Evolutionary conservation across 164 flowering plant genomes (phyloP).

Genomic region (Stephania cephalantha): DNA sequence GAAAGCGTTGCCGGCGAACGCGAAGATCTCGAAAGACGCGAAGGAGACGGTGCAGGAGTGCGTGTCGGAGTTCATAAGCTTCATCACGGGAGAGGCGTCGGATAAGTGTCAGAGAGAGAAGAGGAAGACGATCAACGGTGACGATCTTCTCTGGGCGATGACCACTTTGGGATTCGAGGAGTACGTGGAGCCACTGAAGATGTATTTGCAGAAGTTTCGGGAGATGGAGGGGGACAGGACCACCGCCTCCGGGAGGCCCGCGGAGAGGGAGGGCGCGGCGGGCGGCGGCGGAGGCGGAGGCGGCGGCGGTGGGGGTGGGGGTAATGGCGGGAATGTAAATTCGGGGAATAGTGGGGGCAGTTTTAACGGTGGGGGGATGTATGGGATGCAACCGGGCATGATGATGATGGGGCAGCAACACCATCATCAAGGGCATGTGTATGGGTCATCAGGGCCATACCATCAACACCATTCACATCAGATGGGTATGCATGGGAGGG

Average conservation of each 20-base stretch:
- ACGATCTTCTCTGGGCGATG: slow-evolving; percentile 63
- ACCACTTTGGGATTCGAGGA: slow-evolving; percentile 59
- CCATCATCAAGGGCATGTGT: slow-evolving; percentile 29
- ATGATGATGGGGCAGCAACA: slow-evolving; percentile 28
- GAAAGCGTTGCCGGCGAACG: slow-evolving; percentile 52
- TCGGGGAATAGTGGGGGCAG: slow-evolving; percentile 12
- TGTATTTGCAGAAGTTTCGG: slow-evolving; percentile 41
- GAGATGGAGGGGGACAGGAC: slow-evolving; percentile 50
- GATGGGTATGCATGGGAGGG: slow-evolving; percentile 16
- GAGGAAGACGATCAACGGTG: slow-evolving; percentile 60
- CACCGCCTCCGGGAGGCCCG: slow-evolving; percentile 20
- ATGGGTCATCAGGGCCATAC: slow-evolving; percentile 26
- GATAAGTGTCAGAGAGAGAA: slow-evolving; percentile 64
- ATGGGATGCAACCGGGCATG: slow-evolving; percentile 17
- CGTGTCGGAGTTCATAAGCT: slow-evolving; percentile 64
- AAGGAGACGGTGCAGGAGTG: slow-evolving; percentile 66
- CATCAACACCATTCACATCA: slow-evolving; percentile 13
- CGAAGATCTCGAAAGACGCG: slow-evolving; percentile 59
- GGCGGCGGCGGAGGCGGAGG: neutral
- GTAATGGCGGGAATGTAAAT: slow-evolving; percentile 18
- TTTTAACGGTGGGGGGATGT: slow-evolving; percentile 13
- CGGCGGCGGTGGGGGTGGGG: slow-evolving; percentile 20
- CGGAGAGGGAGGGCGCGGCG: slow-evolving; percentile 15
- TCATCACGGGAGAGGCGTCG: slow-evolving; percentile 56
- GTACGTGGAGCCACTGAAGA: slow-evolving; percentile 51